Evolutionary conservation across 2,329 filamentous ascomycete genomes (phyloP).

Genomic region (Colletotrichum eremochloae): DNA sequence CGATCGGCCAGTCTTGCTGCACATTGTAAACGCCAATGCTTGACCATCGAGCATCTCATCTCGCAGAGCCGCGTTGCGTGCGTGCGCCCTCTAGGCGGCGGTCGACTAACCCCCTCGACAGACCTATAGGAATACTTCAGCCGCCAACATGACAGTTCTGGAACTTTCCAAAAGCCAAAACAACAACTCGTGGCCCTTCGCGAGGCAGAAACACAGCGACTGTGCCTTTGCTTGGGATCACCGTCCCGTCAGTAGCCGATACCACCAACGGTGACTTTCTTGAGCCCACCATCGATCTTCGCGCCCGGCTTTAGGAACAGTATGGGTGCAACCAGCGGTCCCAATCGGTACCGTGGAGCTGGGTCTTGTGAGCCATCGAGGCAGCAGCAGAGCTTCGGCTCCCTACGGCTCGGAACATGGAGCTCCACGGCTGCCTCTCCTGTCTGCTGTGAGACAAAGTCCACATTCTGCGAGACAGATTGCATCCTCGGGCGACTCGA

Average conservation of each 20-base stretch:
- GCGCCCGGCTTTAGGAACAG: slow-evolving; percentile 8
- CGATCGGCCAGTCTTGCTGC: neutral
- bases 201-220: neutral
- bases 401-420: slow-evolving; percentile 33
- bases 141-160: slow-evolving; percentile 4
- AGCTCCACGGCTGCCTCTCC: slow-evolving; percentile 28
- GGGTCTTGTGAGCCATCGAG: neutral
- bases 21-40: neutral
- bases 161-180: slow-evolving; percentile 15
- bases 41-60: neutral
- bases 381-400: slow-evolving; percentile 3
- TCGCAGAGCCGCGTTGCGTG: neutral
- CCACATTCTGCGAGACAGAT: neutral
- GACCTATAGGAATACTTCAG: slow-evolving; percentile 10
- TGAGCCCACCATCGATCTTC: neutral
- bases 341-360: slow-evolving; percentile 7
- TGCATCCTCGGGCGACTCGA: neutral
- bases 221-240: neutral
- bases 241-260: neutral
- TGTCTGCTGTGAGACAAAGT: neutral
- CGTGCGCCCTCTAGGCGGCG: no score
- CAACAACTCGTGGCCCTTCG: neutral
- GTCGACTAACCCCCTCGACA: no score
- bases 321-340: neutral
- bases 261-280: neutral